Base-by-base conservation (phyloP, 805 yeast species). In the Ogataea dorogensis region DNA sequence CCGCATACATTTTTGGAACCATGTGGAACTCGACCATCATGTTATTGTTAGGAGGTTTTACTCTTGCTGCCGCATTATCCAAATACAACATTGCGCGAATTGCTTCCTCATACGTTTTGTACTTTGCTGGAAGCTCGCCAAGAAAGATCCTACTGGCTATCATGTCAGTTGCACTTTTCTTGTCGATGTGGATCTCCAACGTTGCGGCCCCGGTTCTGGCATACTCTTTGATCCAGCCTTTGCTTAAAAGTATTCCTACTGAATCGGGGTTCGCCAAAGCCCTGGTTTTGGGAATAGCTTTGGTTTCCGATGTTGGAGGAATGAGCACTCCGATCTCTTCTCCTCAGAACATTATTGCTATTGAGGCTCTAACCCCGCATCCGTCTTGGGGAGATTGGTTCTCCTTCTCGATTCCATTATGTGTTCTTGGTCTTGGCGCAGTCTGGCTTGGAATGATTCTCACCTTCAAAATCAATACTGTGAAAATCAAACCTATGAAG, bases 331-430 rank as follows among this genome's bases (percentile, higher is more conserved):
- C 79, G 5, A 73, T 73, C 45, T 67, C 77, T 1, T 70, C 75
- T 8, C 79, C 79, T 2, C 79, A 73, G 48, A 73, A 73, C 37
- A 71, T 73, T 62, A 65, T 73, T 38, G 77, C 78, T 13, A 70
- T 73, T 38, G 75, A 73, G 21, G 66, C 75, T 15, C 66, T 73
- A 68, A 59, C 54, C 17, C 79, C 79, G 1, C 69, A 61, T 30
- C 79, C 79, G 6, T 61, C 70, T 3, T 73, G 79, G 79, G 78
- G 77, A 14, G 67, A 73, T 45, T 73, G 79, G 79, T 73, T 73
- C 51, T 71, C 68, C 6, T 62, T 73, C 41, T 68, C 77, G 2
- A 54, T 71, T 24, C 79, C 79, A 3, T 64, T 70, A 4, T 65
- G 71, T 43, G 42, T 68, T 1, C 40, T 71, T 14, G 60, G 70